These are phyloP conservation scores for Penicillium sp. DNA, from an alignment of 2,329 filamentous ascomycete genomes.

Conservation along the genomic window DNA sequence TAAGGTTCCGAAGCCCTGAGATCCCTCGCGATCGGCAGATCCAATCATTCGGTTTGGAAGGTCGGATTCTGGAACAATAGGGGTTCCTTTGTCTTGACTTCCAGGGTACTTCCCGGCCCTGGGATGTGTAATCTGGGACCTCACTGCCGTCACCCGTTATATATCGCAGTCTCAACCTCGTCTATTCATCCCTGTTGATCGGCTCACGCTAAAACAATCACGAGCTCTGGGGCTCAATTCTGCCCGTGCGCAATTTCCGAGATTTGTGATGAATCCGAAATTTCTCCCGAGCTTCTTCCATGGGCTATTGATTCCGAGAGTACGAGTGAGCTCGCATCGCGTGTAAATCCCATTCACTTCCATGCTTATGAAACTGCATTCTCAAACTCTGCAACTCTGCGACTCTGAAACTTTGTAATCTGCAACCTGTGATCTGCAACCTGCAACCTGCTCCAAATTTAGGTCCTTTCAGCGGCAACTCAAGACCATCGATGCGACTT, in stretches of 20 bases:
- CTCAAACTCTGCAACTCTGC: not conserved
- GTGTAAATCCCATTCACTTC: too few relatives aligned
- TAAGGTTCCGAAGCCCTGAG: slow-evolving; percentile 5
- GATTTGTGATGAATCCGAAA: not conserved
- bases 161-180: not conserved
- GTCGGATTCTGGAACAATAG: slow-evolving; percentile 4
- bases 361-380: not conserved
- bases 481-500: too few relatives aligned
- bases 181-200: not conserved
- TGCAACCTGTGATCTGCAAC: not conserved
- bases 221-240: not conserved
- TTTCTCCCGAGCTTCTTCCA: not conserved
- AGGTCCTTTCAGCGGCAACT: not conserved
- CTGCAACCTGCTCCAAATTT: not conserved
- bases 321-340: too few relatives aligned
- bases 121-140: not conserved
- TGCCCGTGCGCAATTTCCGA: not conserved
- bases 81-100: not conserved
- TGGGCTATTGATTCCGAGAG: not conserved
- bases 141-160: slow-evolving; percentile 14
- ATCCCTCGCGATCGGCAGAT: slow-evolving; percentile 14
- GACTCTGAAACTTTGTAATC: too few relatives aligned
- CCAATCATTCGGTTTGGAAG: slow-evolving; percentile 15
- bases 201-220: not conserved
- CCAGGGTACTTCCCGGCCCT: too few relatives aligned